These are phyloP conservation scores for Wickerhamomyces bovis DNA, from an alignment of 805 yeast genomes.

Conservation along the genomic window DNA sequence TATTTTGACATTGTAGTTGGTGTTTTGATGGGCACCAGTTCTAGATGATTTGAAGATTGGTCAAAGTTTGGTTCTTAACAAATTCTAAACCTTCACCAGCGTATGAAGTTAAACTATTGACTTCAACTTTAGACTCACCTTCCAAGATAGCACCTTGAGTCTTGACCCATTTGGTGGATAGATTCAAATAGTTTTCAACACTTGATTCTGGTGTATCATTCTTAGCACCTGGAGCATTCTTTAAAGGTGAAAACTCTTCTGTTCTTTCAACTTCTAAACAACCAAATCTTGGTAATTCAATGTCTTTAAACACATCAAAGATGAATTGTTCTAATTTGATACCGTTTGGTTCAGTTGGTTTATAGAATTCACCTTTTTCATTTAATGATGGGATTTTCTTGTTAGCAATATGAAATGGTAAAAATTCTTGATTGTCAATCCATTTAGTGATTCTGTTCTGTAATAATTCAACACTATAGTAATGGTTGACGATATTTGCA, in stretches of 20 bases:
- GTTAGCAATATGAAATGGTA: conserved; percentile 93
- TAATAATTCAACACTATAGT: conserved; percentile 78
- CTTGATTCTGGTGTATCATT: conserved; percentile 86
- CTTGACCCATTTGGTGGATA: conserved; percentile 71
- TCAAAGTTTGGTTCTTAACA: conserved; percentile 41
- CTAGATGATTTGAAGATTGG: conserved; percentile 23
- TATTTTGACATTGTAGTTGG: too few species aligned
- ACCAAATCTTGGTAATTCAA: conserved; percentile 69
- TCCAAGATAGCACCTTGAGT: conserved; percentile 61
- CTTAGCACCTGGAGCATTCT: conserved; percentile 79
- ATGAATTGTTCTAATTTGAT: conserved; percentile 94
- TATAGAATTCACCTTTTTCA: conserved; percentile 37
- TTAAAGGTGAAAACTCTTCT: conserved; percentile 89
- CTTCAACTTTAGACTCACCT: conserved; percentile 56
- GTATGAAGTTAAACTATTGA: conserved; percentile 70
- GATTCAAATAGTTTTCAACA: conserved; percentile 50
- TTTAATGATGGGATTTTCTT: conserved; percentile 73
- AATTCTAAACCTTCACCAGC: conserved; percentile 63
- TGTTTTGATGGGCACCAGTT: background rate
- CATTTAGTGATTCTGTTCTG: conserved; percentile 54
- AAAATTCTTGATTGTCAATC: conserved; percentile 54
- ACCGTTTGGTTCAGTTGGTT: conserved; percentile 81
- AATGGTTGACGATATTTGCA: conserved; percentile 96
- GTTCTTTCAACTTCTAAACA: conserved; percentile 84
- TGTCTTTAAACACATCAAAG: conserved; percentile 87